Evolutionary conservation across 2,329 filamentous ascomycete genomes (phyloP), one percentile per base, ranked within the genome.

Genomic region (Monosporascus sp.): DNA sequence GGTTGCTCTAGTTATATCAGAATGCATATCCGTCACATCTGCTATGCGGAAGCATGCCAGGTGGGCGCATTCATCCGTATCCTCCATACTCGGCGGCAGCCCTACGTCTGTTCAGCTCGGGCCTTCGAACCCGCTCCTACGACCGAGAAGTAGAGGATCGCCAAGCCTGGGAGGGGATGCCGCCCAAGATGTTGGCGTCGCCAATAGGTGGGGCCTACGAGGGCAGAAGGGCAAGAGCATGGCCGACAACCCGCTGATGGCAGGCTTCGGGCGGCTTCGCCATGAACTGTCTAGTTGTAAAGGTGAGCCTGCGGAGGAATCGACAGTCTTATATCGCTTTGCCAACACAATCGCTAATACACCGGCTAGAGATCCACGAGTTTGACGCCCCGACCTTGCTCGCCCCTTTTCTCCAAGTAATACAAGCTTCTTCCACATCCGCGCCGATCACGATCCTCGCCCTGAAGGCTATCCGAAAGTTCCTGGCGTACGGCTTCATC

Each of bases 21-120:
- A 99, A 85, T 99, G 94, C 72, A 97, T 97, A 68, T 93, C 92
- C 46, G 93, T 99, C 74, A 97, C 94, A 16, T 97, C 93, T 58
- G 91, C 92, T 56, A 97, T 99, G 82, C 92, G 96, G 67, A 99
- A 99, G 75, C 88, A 97, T 81, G 89, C 91, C 59, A 88, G 94
- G 60, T 97, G 93, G 79, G 91, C 91, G 48, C 92, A 97, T 70
- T 96, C 92, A 14, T 97, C 92, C 5, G 94, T 99, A 45, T 91
- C 94, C 38, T 93, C 93, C 51, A 99, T 99, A 56, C 79, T 99
- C 35, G 94, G 94, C 49, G 91, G 91, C 59, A 82, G 77, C 58
- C 83, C 82, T 26, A 85, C 81, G 56, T 73, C 80, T 7, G 71
- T 83, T 52, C 78, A 80, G 52, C 72, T 84, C 4, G 78, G 76